These are phyloP conservation scores for Lentinula aciculospora DNA, from an alignment of 768 basidiomycete species.

Conservation along the genomic window DNA sequence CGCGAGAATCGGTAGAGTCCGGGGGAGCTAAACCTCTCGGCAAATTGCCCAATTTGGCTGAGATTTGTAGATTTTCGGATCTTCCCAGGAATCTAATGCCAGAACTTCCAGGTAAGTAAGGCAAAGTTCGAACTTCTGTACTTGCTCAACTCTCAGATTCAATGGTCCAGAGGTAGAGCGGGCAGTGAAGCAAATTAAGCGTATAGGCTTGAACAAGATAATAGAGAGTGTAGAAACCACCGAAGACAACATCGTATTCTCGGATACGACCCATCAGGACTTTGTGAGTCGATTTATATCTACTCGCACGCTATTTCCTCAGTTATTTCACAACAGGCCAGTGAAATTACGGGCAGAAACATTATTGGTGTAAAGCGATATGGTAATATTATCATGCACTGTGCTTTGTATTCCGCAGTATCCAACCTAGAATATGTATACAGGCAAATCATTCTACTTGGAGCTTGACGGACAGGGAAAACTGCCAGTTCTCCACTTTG, in stretches of 20 bases:
- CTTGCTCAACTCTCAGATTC: background rate
- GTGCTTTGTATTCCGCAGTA: conserved; percentile 33
- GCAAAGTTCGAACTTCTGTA: background rate
- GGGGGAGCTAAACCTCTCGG: too few relatives aligned
- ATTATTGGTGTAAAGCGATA: conserved; percentile 46
- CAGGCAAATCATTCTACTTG: conserved; percentile 66
- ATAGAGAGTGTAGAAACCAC: conserved; percentile 52
- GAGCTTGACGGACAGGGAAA: conserved; percentile 54
- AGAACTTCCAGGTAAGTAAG: conserved; percentile 45
- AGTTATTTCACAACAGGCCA: conserved; percentile 31
- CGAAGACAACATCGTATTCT: conserved; percentile 61
- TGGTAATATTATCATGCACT: conserved; percentile 26
- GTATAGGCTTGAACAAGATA: conserved; percentile 43
- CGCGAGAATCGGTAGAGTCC: too few relatives aligned
- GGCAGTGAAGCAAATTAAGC: conserved; percentile 50
- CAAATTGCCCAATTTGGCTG: too few relatives aligned
- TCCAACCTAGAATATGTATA: background rate
- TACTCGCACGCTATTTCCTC: background rate
- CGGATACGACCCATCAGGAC: conserved; percentile 44
- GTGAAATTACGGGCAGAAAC: conserved; percentile 44
- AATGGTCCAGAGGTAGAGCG: conserved; percentile 57
- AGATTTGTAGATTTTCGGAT: too few relatives aligned
- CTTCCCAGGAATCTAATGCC: conserved; percentile 44
- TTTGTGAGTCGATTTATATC: conserved; percentile 46
- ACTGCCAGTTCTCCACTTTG: conserved; percentile 72